Percentiles rank a stretch among this genome's conserved stretches.
Evolutionary conservation across 2,329 filamentous ascomycete genomes (phyloP).

Genomic region (Cladosporium phlei): DNA sequence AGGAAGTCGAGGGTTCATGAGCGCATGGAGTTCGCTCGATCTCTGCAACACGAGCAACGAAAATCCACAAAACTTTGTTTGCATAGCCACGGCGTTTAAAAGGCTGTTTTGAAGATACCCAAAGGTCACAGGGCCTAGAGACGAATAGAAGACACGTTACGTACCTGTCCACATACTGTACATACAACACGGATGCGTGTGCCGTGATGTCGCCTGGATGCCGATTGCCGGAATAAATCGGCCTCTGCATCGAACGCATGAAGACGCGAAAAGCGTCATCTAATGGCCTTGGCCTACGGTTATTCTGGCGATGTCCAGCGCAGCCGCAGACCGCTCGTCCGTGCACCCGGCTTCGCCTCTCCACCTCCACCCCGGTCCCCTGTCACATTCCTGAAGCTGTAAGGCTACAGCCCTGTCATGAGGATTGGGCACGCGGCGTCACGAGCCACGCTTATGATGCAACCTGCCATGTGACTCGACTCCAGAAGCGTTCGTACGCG

Average conservation of each 20-base stretch:
- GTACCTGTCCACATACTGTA: too few relatives aligned
- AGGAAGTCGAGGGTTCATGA: conserved; percentile 41
- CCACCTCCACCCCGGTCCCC: too few relatives aligned
- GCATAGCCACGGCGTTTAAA: conserved; percentile 5
- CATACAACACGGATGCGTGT: too few relatives aligned
- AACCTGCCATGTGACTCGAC: conserved; percentile 1
- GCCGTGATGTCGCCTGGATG: too few relatives aligned
- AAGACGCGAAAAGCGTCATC: not conserved
- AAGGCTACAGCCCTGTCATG: not conserved
- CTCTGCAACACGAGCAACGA: too few relatives aligned
- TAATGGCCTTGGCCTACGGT: not conserved
- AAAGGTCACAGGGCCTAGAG: conserved; percentile 1
- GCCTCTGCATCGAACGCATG: too few relatives aligned
- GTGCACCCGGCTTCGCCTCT: not conserved
- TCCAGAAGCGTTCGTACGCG: not conserved
- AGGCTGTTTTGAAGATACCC: conserved; percentile 10
- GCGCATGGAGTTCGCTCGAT: not conserved
- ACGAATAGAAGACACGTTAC: conserved; percentile 3
- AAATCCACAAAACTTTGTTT: not conserved
- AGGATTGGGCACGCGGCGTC: not conserved
- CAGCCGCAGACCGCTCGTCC: too few relatives aligned
- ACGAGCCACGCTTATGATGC: not conserved
- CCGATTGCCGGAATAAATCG: too few relatives aligned
- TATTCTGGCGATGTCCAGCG: too few relatives aligned
- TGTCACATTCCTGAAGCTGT: not conserved